These are phyloP conservation scores for Cicer bijugum DNA, from an alignment of 306 rosid species.

Conservation along the genomic window DNA sequence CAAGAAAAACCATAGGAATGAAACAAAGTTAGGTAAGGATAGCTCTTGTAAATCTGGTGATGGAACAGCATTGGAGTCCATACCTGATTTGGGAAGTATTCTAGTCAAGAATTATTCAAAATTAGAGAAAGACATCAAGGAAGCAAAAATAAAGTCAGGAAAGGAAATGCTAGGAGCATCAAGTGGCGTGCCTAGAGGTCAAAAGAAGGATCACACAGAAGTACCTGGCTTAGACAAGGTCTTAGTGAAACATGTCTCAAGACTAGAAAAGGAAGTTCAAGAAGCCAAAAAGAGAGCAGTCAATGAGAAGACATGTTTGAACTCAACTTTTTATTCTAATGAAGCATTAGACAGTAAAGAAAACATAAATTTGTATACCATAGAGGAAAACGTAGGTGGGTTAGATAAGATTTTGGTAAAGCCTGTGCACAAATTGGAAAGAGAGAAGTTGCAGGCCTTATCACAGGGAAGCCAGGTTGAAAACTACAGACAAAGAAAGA, in stretches of 20 bases:
- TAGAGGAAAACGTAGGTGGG: conserved; percentile 53
- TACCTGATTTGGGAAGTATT: conserved; percentile 62
- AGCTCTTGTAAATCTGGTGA: conserved; percentile 43
- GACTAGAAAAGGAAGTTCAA: conserved; percentile 82
- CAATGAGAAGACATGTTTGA: conserved; percentile 40
- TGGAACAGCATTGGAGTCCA: conserved; percentile 47
- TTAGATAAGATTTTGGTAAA: conserved; percentile 68
- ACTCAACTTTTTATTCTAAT: conserved; percentile 38
- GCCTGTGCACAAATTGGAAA: conserved; percentile 71
- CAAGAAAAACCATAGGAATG: conserved; percentile 59
- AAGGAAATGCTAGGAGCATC: conserved; percentile 45
- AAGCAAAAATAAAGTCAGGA: conserved; percentile 48
- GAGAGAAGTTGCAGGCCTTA: conserved; percentile 64
- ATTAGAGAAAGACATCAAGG: conserved; percentile 56
- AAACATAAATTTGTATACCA: conserved; percentile 50
- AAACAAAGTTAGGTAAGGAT: conserved; percentile 45
- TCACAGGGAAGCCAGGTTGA: conserved; percentile 47
- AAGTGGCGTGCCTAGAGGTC: conserved; percentile 36
- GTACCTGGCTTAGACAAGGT: conserved; percentile 78
- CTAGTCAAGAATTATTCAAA: conserved; percentile 54
- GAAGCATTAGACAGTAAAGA: conserved; percentile 65
- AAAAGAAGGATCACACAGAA: conserved; percentile 57
- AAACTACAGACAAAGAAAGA: conserved; percentile 48
- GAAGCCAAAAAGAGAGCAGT: conserved; percentile 71
- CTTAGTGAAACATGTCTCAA: conserved; percentile 78